These are phyloP conservation scores for Cyamopsis tetragonoloba DNA, from an alignment of 306 rosid genomes.

Conservation along the genomic window DNA sequence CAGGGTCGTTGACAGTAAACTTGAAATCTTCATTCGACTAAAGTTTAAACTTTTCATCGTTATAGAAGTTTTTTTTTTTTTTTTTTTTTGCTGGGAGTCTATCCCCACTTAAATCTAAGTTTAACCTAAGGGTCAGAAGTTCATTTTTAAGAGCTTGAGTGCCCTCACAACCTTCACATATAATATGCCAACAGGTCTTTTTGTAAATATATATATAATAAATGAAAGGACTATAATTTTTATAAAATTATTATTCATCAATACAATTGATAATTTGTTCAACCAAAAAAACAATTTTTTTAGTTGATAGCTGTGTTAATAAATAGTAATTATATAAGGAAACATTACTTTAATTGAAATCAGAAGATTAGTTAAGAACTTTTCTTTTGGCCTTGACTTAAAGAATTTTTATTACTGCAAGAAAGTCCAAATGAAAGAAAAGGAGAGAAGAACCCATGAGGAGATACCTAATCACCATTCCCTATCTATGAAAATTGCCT, in stretches of 20 bases:
- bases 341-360: too few species aligned
- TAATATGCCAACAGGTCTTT: conserved; percentile 35
- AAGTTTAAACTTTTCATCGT: conserved; percentile 36
- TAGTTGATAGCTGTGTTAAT: too few species aligned
- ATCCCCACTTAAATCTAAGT: conserved; percentile 21
- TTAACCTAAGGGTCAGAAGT: conserved; percentile 33
- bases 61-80: conserved; percentile 26
- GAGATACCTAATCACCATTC: neutral
- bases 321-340: too few species aligned
- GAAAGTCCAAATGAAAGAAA: neutral
- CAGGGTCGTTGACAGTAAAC: conserved; percentile 23
- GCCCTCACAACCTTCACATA: conserved; percentile 30
- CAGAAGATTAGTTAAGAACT: neutral
- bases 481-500: neutral
- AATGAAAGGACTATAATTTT: too few species aligned
- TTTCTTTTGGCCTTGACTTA: neutral
- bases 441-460: neutral
- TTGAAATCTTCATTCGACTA: conserved; percentile 33
- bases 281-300: too few species aligned
- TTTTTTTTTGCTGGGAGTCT: conserved; percentile 30
- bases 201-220: too few species aligned
- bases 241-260: too few species aligned
- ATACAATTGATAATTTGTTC: too few species aligned
- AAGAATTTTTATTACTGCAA: neutral
- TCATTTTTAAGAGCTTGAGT: conserved; percentile 28